phyloP scores from a whole-genome alignment of 2,329 filamentous ascomycete genomes.

The Bisporella sp. region DNA sequence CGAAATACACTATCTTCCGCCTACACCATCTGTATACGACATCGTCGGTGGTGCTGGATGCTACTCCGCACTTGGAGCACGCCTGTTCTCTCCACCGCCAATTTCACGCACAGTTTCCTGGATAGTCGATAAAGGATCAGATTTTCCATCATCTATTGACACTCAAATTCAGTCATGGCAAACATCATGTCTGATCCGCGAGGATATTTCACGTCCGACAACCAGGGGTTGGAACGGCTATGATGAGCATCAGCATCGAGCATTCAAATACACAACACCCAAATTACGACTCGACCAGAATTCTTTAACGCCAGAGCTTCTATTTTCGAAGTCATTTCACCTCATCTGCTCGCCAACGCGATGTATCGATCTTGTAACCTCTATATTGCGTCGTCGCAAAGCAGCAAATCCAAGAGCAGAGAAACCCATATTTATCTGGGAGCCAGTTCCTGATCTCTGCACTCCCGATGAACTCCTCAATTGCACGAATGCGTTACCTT shows the following conservation, averaged over 20 bases:
- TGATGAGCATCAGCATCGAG: slow-evolving; percentile 57
- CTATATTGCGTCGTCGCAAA: slow-evolving; percentile 57
- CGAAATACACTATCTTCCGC: slow-evolving; percentile 79
- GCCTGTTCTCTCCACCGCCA: slow-evolving; percentile 69
- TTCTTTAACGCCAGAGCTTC: slow-evolving; percentile 59
- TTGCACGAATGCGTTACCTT: slow-evolving; percentile 54
- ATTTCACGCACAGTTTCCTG: slow-evolving; percentile 67
- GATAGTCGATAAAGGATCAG: slow-evolving; percentile 84
- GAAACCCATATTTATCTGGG: slow-evolving; percentile 81
- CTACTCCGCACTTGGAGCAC: slow-evolving; percentile 81
- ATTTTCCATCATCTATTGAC: slow-evolving; percentile 68
- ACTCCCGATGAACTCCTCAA: slow-evolving; percentile 60
- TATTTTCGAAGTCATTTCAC: slow-evolving; percentile 74
- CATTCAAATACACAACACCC: slow-evolving; percentile 82
- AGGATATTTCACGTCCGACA: slow-evolving; percentile 61
- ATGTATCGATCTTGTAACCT: slow-evolving; percentile 67
- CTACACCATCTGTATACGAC: slow-evolving; percentile 60
- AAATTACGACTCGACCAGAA: slow-evolving; percentile 73
- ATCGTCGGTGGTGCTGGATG: slow-evolving; percentile 86
- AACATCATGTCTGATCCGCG: slow-evolving; percentile 59
- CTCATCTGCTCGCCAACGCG: slow-evolving; percentile 76
- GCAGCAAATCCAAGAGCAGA: slow-evolving; percentile 29
- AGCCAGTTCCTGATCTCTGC: slow-evolving; percentile 87
- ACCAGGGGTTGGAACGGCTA: slow-evolving; percentile 95
- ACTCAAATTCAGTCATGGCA: slow-evolving; percentile 65